phyloP scores from a whole-genome alignment of 768 basidiomycete genomes.

The Rossbeevera mucosa region DNA sequence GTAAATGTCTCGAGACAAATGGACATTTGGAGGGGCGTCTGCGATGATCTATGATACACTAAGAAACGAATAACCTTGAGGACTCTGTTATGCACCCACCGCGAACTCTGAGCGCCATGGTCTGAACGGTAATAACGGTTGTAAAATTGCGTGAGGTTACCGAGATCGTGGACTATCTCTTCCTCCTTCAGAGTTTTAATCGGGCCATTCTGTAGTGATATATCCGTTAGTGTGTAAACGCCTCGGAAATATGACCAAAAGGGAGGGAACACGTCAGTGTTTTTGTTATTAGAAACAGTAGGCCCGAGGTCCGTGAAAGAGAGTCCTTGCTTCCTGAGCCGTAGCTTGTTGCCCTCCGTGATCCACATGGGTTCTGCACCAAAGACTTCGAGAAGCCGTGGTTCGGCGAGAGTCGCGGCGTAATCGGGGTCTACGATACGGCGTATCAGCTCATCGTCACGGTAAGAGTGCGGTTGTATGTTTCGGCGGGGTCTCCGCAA shows the following conservation, averaged over 20 bases:
- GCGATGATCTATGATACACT: conserved; percentile 7
- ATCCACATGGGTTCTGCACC: conserved; percentile 12
- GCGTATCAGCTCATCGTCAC: neutral
- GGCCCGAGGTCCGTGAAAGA: conserved; percentile 9
- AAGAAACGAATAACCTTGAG: neutral
- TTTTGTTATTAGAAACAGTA: neutral
- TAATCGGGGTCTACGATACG: conserved; percentile 10
- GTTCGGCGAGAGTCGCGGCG: conserved; percentile 16
- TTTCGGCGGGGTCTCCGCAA: too few species aligned
- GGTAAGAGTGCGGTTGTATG: neutral
- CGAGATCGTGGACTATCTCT: conserved; percentile 36
- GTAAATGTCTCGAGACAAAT: conserved; percentile 20
- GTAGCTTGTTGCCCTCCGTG: conserved; percentile 16
- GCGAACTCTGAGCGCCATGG: conserved; percentile 37
- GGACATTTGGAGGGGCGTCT: conserved; percentile 8
- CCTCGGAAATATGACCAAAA: neutral
- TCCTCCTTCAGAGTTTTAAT: neutral
- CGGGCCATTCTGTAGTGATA: conserved; percentile 13
- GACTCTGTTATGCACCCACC: conserved; percentile 33
- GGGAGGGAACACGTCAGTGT: neutral
- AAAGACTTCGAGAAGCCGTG: conserved; percentile 12
- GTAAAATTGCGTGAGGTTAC: conserved; percentile 37
- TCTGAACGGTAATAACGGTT: conserved; percentile 24
- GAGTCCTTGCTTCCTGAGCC: conserved; percentile 7
- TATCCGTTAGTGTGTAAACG: neutral